Evolutionary conservation across 1,284 basidiomycete species (phyloP).

Genomic region (Amylostereum areolatum): DNA sequence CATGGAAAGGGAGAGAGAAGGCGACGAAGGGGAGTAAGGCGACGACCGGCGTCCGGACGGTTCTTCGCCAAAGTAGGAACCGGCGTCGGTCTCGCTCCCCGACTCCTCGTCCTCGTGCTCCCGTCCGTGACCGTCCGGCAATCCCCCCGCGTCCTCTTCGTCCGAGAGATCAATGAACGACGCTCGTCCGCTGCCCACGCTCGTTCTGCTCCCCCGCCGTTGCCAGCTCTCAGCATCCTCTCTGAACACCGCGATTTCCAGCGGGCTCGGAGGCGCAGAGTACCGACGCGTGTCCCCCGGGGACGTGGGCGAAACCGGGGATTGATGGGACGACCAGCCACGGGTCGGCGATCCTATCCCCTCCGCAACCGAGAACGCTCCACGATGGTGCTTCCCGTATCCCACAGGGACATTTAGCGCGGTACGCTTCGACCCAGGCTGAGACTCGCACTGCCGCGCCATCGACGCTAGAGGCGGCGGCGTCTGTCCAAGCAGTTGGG

Average conservation of each 20-base stretch:
- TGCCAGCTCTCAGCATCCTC: background rate
- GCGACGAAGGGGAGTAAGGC: constrained; percentile 19
- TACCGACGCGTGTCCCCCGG: background rate
- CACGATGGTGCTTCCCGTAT: constrained; percentile 27
- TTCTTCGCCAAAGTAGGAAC: background rate
- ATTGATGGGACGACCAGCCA: no score
- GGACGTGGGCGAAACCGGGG: background rate
- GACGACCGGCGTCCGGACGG: constrained; percentile 16
- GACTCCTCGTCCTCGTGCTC: background rate
- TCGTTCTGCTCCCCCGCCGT: no score
- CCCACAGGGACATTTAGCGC: constrained; percentile 12
- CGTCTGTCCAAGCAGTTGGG: constrained; percentile 68
- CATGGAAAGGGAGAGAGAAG: constrained; percentile 14
- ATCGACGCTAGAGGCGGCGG: constrained; percentile 29
- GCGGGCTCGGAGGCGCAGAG: background rate
- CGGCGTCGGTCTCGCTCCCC: constrained; percentile 1
- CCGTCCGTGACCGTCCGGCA: constrained; percentile 10
- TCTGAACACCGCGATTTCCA: background rate
- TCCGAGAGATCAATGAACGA: constrained; percentile 70
- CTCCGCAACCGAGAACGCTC: constrained; percentile 36
- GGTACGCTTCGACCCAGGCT: background rate
- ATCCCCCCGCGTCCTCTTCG: constrained; percentile 33
- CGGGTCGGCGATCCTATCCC: constrained; percentile 7
- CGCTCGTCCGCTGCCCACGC: constrained; percentile 27
- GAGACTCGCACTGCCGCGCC: constrained; percentile 2